Evolutionary conservation across 2,329 filamentous ascomycete genomes (phyloP), one percentile per base, ranked within the genome.

Genomic region (Exophiala alcalophila): DNA sequence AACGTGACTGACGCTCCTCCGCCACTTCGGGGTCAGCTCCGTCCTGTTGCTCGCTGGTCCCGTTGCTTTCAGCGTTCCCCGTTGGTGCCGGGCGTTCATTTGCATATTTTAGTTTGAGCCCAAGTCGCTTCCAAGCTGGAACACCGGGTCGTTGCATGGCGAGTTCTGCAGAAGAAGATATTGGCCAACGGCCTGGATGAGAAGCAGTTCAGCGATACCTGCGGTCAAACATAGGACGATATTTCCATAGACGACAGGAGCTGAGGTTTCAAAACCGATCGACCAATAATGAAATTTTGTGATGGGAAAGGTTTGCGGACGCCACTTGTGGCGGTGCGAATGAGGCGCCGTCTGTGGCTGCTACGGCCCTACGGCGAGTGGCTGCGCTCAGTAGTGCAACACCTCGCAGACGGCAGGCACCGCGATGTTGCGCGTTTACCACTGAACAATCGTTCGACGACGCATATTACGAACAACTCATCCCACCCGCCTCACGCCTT

Each of bases 61-160:
- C 23, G 5, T 31, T 35, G 27, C 21, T 40, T 49, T 26, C 4
- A 12, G 19, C 15, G 16, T 44, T 16, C 10, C 10, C 19, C 12
- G 18, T 12, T 25, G 23, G n/a, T 11, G 46, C 23, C 20, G 42
- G 21, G 33, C 59, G 48, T 15, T 56, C 54, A 58, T 71, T 68
- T 31, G 70, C 67, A 57, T 71, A 71, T 60, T 80, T 81, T 54
- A 78, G 65, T 64, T 79, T 79, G 48, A 80, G 65, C 24, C 77
- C 77, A 41, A 80, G 63, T 57, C 73, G 68, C 59, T 79, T 80
- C 76, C 76, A 81, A 47, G 78, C 76, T 21, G 78, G 77, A 33
- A 74, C 61, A 24, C 28, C 24, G 14, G 31, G 26, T 41, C 40
- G 40, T 33, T 28, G 36, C 44, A 54, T 54, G 23, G 24, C 37